Evolutionary conservation across 1,284 basidiomycete species (phyloP).

Genomic region (Cutaneotrichosporon sp.): DNA sequence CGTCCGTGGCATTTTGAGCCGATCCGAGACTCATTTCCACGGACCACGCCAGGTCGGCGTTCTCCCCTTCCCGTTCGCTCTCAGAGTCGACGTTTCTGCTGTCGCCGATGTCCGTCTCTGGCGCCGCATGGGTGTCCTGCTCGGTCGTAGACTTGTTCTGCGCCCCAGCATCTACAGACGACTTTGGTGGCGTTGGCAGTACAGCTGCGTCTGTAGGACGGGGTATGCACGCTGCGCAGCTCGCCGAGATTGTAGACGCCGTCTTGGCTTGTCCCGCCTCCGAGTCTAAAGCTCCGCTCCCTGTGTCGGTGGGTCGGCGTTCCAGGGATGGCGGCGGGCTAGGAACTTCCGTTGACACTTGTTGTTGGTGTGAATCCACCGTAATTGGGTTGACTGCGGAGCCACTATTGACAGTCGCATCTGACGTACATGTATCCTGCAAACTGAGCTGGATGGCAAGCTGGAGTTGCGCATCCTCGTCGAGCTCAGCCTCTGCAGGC

Average conservation of each 20-base stretch:
- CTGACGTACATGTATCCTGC: not conserved
- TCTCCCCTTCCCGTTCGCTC: conserved; percentile 30
- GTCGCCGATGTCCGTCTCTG: not conserved
- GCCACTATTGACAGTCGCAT: too few species aligned
- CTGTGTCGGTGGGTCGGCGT: too few species aligned
- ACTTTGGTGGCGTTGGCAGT: too few species aligned
- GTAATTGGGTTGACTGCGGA: not conserved
- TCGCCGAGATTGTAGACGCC: too few species aligned
- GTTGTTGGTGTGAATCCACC: not conserved
- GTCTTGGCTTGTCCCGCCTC: too few species aligned
- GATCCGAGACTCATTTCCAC: conserved; percentile 38
- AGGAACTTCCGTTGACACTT: not conserved
- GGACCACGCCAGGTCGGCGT: conserved; percentile 48
- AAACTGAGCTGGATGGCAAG: conserved; percentile 28
- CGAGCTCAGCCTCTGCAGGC: not conserved
- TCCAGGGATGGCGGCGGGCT: too few species aligned
- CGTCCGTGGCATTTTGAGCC: not conserved
- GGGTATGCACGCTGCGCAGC: too few species aligned
- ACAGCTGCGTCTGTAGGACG: too few species aligned
- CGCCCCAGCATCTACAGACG: too few species aligned
- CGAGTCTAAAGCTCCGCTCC: too few species aligned
- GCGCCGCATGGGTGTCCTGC: too few species aligned
- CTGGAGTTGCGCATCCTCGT: conserved; percentile 25
- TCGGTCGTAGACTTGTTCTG: too few species aligned
- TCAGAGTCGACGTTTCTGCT: conserved; percentile 4